phyloP scores from a whole-genome alignment of 2,329 filamentous ascomycete genomes.

The Colletotrichum sp. region DNA sequence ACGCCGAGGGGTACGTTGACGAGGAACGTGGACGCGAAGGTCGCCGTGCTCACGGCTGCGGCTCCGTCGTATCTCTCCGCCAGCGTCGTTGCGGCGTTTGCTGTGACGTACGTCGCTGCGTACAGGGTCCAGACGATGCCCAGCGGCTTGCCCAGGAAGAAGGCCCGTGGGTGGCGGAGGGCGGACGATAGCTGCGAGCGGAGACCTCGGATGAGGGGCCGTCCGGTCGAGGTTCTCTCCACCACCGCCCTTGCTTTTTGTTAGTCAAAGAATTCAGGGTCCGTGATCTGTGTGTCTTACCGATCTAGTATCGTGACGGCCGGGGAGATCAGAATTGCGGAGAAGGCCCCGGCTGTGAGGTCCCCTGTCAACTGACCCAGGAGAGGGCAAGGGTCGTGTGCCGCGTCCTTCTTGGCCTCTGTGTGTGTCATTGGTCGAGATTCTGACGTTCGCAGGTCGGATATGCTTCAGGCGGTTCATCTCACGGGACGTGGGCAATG shows the following conservation, averaged over 20 bases:
- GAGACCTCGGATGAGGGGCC: slow-evolving; percentile 19
- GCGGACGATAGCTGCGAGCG: background rate
- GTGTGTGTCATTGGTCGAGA: background rate
- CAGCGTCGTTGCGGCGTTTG: slow-evolving; percentile 32
- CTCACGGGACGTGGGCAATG: background rate
- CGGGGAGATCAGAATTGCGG: slow-evolving; percentile 32
- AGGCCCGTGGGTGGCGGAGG: slow-evolving; percentile 26
- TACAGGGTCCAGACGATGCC: slow-evolving; percentile 34
- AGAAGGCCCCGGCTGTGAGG: slow-evolving; percentile 28
- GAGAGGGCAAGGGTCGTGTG: background rate
- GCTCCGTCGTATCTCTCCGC: slow-evolving; percentile 27
- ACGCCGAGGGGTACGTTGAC: slow-evolving; percentile 37
- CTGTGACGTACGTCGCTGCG: slow-evolving; percentile 31
- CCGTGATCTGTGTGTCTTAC: slow-evolving; percentile 8
- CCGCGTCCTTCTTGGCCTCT: background rate
- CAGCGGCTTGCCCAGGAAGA: slow-evolving; percentile 29
- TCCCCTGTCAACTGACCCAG: slow-evolving; percentile 20
- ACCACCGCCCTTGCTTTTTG: slow-evolving; percentile 18
- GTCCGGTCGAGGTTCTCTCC: slow-evolving; percentile 15
- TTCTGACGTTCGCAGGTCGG: background rate
- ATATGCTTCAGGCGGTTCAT: background rate
- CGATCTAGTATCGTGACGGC: slow-evolving; percentile 32
- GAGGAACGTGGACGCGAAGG: slow-evolving; percentile 28
- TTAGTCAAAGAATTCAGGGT: background rate
- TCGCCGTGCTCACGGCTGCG: slow-evolving; percentile 25